A percentile compares a stretch with the other conserved stretches of the same genome.
phyloP scores from a whole-genome alignment of 176 grass and related monocot genomes.

The Phragmites australis region DNA sequence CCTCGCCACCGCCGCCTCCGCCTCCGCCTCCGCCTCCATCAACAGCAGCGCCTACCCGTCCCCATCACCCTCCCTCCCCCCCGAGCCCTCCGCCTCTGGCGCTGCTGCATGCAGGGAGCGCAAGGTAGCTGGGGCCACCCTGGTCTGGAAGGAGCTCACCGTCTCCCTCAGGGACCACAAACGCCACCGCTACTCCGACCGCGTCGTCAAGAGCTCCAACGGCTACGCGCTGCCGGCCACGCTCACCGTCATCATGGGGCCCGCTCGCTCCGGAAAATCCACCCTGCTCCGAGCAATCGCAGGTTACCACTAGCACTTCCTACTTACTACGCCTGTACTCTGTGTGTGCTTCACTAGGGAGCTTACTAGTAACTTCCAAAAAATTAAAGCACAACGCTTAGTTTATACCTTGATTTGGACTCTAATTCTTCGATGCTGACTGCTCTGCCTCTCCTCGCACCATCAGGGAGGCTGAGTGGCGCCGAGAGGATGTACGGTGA shows the following conservation, averaged over 20 bases:
- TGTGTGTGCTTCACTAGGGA: too few species aligned
- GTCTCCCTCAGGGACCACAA: constrained; percentile 48
- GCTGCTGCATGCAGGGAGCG: constrained; percentile 41
- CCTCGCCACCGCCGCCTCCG: constrained; percentile 46
- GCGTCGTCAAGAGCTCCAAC: constrained; percentile 78
- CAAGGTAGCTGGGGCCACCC: constrained; percentile 74
- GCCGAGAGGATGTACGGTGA: constrained; percentile 75
- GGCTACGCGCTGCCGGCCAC: constrained; percentile 88
- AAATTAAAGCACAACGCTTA: too few species aligned
- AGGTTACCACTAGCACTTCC: constrained; percentile 33
- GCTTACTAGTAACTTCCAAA: too few species aligned
- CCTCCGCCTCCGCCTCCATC: constrained; percentile 49
- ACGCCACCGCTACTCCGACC: constrained; percentile 52
- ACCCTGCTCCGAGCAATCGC: constrained; percentile 81
- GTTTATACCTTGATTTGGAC: too few species aligned
- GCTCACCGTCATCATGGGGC: constrained; percentile 94
- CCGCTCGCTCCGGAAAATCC: constrained; percentile 86
- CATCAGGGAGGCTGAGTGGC: constrained; percentile 54
- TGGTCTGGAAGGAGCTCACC: constrained; percentile 92
- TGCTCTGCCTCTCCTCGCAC: neutral
- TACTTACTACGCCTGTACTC: too few species aligned
- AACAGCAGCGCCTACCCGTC: constrained; percentile 66
- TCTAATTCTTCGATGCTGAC: neutral
- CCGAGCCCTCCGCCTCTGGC: constrained; percentile 10
- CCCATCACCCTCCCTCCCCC: constrained; percentile 44